These are phyloP conservation scores for Aspergillus ellipticus DNA, from an alignment of 495 filamentous ascomycete species.

Conservation along the genomic window DNA sequence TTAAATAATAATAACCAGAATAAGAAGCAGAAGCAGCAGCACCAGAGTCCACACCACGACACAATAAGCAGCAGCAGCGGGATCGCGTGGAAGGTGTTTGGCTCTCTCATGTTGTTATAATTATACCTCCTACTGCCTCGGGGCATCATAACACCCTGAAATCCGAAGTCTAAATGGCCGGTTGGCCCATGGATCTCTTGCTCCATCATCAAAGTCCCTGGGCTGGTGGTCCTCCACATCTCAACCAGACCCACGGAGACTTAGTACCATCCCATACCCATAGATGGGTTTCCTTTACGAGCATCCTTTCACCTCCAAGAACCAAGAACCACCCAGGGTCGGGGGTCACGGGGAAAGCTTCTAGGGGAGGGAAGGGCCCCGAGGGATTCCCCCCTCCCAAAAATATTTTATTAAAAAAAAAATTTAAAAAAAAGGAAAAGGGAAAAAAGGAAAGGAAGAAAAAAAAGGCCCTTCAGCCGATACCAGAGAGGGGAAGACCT, in stretches of 20 bases:
- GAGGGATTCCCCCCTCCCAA: no score
- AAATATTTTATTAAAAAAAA: no score
- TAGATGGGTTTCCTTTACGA: slow-evolving; percentile 7
- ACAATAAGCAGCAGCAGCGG: no score
- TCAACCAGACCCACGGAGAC: slow-evolving; percentile 16
- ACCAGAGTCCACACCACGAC: no score
- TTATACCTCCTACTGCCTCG: neutral
- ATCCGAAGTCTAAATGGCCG: slow-evolving; percentile 2
- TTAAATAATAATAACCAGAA: no score
- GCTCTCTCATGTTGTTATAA: neutral
- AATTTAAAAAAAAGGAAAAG: slow-evolving; percentile 1
- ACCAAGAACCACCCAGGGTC: slow-evolving; percentile 6
- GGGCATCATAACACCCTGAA: slow-evolving; percentile 4
- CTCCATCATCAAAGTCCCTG: slow-evolving; percentile 8
- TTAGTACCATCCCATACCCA: slow-evolving; percentile 5
- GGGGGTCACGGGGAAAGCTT: neutral
- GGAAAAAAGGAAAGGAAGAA: neutral
- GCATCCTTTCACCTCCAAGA: slow-evolving; percentile 3
- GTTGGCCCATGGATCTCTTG: slow-evolving; percentile 5
- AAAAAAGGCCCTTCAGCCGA: neutral
- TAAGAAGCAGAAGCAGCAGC: no score
- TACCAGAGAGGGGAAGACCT: neutral
- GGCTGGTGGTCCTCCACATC: slow-evolving; percentile 17
- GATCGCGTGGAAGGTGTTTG: no score
- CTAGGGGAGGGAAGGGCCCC: neutral